A percentile compares a stretch with the other conserved stretches of the same genome.
Conservation (phyloP, 495 filamentous ascomycete species). For the Thozetella sp. region DNA sequence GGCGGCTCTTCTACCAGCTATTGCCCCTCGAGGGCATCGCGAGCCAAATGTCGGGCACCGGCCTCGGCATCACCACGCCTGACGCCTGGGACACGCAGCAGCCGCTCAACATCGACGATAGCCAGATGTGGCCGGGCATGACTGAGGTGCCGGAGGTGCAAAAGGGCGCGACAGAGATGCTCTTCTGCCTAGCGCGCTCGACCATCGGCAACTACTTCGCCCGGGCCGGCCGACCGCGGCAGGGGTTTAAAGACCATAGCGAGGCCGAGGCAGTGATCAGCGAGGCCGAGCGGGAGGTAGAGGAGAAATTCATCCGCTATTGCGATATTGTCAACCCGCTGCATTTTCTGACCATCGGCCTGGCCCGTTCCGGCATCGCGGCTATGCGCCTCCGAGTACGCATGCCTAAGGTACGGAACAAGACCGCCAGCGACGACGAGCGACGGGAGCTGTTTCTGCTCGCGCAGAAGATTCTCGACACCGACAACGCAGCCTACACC, state of each 20-base stretch:
- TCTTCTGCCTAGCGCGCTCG: slow-evolving; percentile 32
- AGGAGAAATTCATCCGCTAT: slow-evolving; percentile 15
- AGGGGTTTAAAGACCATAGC: neutral
- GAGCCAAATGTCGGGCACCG: slow-evolving; percentile 56
- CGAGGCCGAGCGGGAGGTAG: slow-evolving; percentile 10
- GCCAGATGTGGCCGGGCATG: slow-evolving; percentile 42
- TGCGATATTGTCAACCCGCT: slow-evolving; percentile 17
- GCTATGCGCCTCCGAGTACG: slow-evolving; percentile 12
- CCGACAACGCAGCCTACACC: slow-evolving; percentile 8
- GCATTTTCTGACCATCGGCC: slow-evolving; percentile 11
- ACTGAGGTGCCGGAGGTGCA: slow-evolving; percentile 39
- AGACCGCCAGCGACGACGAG: slow-evolving; percentile 3
- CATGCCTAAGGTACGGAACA: slow-evolving; percentile 1
- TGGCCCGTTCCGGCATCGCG: slow-evolving; percentile 11
- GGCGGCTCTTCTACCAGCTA: slow-evolving; percentile 66
- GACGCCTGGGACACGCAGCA: slow-evolving; percentile 31
- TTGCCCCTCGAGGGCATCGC: slow-evolving; percentile 55
- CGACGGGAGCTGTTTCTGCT: slow-evolving; percentile 7
- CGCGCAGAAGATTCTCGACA: slow-evolving; percentile 14
- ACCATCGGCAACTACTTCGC: slow-evolving; percentile 4
- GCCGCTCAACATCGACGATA: slow-evolving; percentile 43
- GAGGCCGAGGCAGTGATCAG: slow-evolving; percentile 6
- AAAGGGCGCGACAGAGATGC: slow-evolving; percentile 58
- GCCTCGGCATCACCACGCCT: slow-evolving; percentile 40
- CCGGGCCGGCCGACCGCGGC: neutral